Conservation (phyloP, 148 eudicot genomes). For the Nepenthes gracilis region DNA sequence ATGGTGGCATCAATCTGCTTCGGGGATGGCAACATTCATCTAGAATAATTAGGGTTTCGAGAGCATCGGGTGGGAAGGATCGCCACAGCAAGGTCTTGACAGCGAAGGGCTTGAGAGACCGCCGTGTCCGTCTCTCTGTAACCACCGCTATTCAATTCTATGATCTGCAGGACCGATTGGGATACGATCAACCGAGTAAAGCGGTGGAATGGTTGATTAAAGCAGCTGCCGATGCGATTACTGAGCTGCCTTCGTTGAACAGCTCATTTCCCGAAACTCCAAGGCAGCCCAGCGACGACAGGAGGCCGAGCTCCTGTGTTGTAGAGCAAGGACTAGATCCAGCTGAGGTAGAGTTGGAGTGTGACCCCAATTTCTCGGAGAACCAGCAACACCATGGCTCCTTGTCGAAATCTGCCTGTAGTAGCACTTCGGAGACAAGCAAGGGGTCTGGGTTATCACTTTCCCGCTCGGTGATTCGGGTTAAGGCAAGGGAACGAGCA, state of each 20-base stretch:
- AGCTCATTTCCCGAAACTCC: constrained; percentile 45
- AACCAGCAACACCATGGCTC: constrained; percentile 20
- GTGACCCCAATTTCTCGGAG: constrained; percentile 4
- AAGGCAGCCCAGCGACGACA: constrained; percentile 31
- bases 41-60: constrained; percentile 84
- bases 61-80: constrained; percentile 88
- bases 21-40: constrained; percentile 67
- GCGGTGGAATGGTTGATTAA: constrained; percentile 94
- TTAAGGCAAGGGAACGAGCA: constrained; percentile 71
- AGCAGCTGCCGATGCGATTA: constrained; percentile 56
- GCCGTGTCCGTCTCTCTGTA: constrained; percentile 75
- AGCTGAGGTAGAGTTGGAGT: constrained; percentile 23
- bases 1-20: constrained; percentile 11
- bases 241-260: constrained; percentile 61
- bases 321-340: constrained; percentile 15
- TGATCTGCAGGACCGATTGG: constrained; percentile 76
- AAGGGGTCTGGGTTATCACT: constrained; percentile 71
- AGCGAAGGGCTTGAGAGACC: constrained; percentile 70
- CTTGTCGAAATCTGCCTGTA: constrained; percentile 43
- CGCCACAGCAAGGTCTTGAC: constrained; percentile 92
- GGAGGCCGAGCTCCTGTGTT: constrained; percentile 12
- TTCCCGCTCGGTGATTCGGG: constrained; percentile 53
- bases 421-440: constrained; percentile 76
- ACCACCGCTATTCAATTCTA: constrained; percentile 81
- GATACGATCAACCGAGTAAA: constrained; percentile 86